Evolutionary conservation across 495 filamentous ascomycete species (phyloP), one percentile per base, ranked within the genome.

Genomic region (Friedmanniomyces simplex): DNA sequence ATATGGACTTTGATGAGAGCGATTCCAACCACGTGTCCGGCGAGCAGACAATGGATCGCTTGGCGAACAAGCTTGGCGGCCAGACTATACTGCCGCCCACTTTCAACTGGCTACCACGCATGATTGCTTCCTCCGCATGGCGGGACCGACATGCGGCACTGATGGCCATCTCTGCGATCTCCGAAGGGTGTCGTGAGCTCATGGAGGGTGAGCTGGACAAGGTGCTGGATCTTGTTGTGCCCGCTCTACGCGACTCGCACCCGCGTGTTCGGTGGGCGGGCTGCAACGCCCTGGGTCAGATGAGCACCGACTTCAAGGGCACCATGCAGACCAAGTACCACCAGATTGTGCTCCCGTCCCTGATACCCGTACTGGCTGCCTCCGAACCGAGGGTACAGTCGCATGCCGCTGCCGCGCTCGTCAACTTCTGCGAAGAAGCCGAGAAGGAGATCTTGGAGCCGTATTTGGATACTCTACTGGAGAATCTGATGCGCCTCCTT

Each of bases 351-450:
- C 76, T 99, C 47, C 85, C 81, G 53, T 88, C 88, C 60, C 95
- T 99, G 47, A 89, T 97, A 55, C 91, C 91, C 4, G 94, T 97
- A 0, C 79, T 99, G 14, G 79, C 89, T 63, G 91, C 89, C 1
- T 78, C 87, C 2, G 91, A 97, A 70, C 89, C 91, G 24, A 84
- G 94, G 50, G 94, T 99, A 48, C 93, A 97, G 69, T 89, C 94
- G 1, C 94, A 99, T 66, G 94, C 94, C 32, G 94, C 94, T 13
- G 94, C 94, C 16, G 93, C 94, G 21, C 77, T 99, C 18, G 94
- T 99, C 61, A 99, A 99, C 75, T 99, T 99, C 71, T 99, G 94
- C 69, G 94, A 99, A 69, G 94, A 99, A 72, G 93, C 93, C 0
- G 93, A 97, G 68, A 95, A 95, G 70, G 81, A 78, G 48, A 85